Evolutionary conservation across 805 yeast genomes (phyloP), one percentile per base, ranked within the genome.

Genomic region (Starmerella vaccinii): DNA sequence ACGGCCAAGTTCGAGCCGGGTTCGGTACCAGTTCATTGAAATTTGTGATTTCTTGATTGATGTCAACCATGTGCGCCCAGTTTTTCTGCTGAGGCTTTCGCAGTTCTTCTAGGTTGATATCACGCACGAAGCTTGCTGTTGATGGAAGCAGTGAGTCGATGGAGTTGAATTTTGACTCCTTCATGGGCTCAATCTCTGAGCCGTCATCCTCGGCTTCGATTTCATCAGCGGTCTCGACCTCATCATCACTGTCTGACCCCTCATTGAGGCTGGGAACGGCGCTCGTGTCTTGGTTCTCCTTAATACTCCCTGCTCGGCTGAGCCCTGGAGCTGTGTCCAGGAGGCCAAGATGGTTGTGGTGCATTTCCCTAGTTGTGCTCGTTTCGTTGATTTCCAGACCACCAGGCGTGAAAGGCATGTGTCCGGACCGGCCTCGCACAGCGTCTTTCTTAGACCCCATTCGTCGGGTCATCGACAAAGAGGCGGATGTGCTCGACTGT

Each of bases 41-140:
- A 64, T 92, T 88, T 22, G 82, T 84, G 50, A 92, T 77, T 53
- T 76, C 77, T 61, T 87, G 94, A 61, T 84, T 79, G 45, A 92
- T 68, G 59, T 92, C 95, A 10, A 92, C 95, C 37, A 85, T 79
- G 68, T 92, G 98, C 0, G 98, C 98, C 97, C 97, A 92, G 52
- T 81, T 79, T 53, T 74, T 77, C 54, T 76, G 76, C 16, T 18
- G 18, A 1, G 55, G 46, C 12, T n/a, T 12, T 4, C 10, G 18
- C 18, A 22, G 8, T n/a, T 42, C 43, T 5, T 48, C 40, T 13
- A 37, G 30, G 7, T 29, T 29, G 5, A 42, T 30, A 15, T 46
- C 50, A 15, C 80, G 67, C 7, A 75, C 75, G 57, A 77, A 74
- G 26, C 70, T 68, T 23, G 76, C 63, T 39, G 75, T 76, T 43